A percentile compares a stretch with the other conserved stretches of the same genome.
phyloP scores from a whole-genome alignment of 306 rosid species.

The Vachellia pachyceras region DNA sequence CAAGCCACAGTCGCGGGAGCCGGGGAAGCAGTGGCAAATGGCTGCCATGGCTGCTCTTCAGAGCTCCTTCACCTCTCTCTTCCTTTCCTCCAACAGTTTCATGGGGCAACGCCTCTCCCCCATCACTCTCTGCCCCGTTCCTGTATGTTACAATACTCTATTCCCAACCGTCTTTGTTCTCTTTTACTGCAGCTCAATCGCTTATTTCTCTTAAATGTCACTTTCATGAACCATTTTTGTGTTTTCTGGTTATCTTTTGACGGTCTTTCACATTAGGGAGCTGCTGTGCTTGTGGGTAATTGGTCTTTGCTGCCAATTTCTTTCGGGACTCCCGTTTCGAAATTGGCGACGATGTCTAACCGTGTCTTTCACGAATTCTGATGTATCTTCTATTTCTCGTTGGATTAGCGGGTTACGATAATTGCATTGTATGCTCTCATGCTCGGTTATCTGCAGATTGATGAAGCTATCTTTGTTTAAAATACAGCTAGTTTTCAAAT shows the following conservation, averaged over 20 bases:
- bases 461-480: not conserved
- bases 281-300: not conserved
- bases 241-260: not conserved
- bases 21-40: conserved; percentile 50
- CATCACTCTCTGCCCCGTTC: conserved; percentile 51
- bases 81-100: conserved; percentile 79
- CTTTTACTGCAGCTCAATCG: not conserved
- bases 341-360: conserved; percentile 7
- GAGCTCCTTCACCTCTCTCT: conserved; percentile 74
- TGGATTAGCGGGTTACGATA: not conserved
- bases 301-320: not conserved
- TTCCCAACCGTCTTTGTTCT: not conserved
- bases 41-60: conserved; percentile 95
- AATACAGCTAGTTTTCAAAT: not conserved
- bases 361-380: not conserved
- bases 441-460: not conserved
- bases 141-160: conserved; percentile 41
- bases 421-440: not conserved
- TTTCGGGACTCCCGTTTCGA: not conserved
- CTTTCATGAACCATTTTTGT: conserved; percentile 8
- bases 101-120: conserved; percentile 78
- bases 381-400: not conserved
- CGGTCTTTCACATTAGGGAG: conserved; percentile 9
- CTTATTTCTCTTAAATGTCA: conserved; percentile 1
- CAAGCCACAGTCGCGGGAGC: conserved; percentile 21